phyloP scores from a whole-genome alignment of 495 filamentous ascomycete species.

The Xylaria flabelliformis region DNA sequence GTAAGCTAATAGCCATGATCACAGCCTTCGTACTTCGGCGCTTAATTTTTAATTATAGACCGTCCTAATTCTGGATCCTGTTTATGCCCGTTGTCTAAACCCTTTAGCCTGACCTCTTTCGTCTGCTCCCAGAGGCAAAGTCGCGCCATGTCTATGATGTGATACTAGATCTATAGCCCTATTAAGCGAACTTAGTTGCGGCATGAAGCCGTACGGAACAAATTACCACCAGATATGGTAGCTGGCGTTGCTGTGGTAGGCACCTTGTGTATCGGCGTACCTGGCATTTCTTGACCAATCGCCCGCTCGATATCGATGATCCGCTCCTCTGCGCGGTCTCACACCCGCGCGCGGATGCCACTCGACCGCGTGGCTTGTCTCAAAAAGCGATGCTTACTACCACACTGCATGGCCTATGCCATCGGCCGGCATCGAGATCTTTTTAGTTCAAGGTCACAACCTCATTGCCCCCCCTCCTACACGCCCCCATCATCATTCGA shows the following conservation, averaged over 20 bases:
- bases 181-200: neutral
- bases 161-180: neutral
- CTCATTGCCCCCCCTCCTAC: conserved; percentile 17
- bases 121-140: neutral
- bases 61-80: neutral
- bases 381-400: neutral
- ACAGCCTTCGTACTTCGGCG: conserved; percentile 22
- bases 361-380: conserved; percentile 28
- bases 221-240: neutral
- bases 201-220: neutral
- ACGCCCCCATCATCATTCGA: conserved; percentile 12
- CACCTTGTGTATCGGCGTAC: neutral
- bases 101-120: neutral
- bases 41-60: conserved; percentile 26
- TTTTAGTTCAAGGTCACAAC: conserved; percentile 12
- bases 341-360: conserved; percentile 17
- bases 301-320: neutral
- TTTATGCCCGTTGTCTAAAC: neutral
- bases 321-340: neutral
- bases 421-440: conserved; percentile 19
- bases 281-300: conserved; percentile 1
- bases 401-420: conserved; percentile 9
- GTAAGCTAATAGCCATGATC: conserved; percentile 1
- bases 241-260: neutral
- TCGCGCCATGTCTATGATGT: neutral